Evolutionary conservation across 805 yeast species (phyloP).

Genomic region (Yamadazyma sp.): DNA sequence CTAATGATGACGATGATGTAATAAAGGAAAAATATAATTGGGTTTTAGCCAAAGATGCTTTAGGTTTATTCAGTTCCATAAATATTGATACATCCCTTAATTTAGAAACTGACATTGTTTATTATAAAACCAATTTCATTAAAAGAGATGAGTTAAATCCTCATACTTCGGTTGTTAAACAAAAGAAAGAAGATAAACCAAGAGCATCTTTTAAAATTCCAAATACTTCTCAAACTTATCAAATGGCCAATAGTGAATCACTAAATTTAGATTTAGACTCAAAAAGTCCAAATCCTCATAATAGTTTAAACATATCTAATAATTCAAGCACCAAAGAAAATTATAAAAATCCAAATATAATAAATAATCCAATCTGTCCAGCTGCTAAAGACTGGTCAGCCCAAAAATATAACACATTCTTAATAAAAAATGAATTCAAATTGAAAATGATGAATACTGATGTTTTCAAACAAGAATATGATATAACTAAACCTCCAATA

Average conservation of each 20-base stretch:
- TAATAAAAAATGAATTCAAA: slow-evolving; percentile 31
- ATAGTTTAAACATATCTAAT: neutral
- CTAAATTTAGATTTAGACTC: slow-evolving; percentile 7
- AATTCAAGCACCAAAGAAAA: slow-evolving; percentile 8
- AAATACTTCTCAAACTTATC: slow-evolving; percentile 14
- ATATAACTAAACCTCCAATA: slow-evolving; percentile 28
- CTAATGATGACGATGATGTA: neutral
- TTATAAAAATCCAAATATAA: slow-evolving; percentile 8
- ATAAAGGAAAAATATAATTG: slow-evolving; percentile 21
- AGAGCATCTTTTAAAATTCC: slow-evolving; percentile 35
- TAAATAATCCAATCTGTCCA: slow-evolving; percentile 32
- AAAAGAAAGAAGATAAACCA: slow-evolving; percentile 18
- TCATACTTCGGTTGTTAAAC: slow-evolving; percentile 2
- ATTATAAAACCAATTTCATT: slow-evolving; percentile 42
- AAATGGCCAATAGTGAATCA: slow-evolving; percentile 6
- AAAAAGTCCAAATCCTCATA: neutral
- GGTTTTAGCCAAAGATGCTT: slow-evolving; percentile 32
- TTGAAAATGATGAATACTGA: slow-evolving; percentile 37
- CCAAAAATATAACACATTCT: slow-evolving; percentile 21
- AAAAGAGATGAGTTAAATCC: slow-evolving; percentile 28
- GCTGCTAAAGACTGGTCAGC: slow-evolving; percentile 42
- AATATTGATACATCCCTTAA: slow-evolving; percentile 30
- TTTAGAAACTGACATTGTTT: slow-evolving; percentile 40
- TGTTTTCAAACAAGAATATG: slow-evolving; percentile 31
- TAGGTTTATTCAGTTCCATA: slow-evolving; percentile 24